These are phyloP conservation scores for Aspergillus viridinutans DNA, from an alignment of 2,329 filamentous ascomycete genomes.

Conservation along the genomic window DNA sequence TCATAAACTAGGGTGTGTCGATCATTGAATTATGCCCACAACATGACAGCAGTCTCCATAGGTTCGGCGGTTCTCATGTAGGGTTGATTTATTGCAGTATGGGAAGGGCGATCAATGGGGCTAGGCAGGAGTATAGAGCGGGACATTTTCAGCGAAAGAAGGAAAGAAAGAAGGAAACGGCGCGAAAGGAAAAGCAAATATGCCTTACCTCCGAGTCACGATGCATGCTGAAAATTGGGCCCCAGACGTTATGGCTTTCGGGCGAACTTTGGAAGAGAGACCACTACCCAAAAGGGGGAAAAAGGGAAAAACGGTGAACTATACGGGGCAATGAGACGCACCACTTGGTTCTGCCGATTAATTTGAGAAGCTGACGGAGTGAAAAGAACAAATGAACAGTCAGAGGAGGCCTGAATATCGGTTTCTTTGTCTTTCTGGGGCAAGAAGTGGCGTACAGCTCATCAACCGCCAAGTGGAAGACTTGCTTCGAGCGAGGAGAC, in stretches of 20 bases:
- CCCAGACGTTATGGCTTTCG: not conserved
- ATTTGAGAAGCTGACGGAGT: not conserved
- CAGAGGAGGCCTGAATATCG: not conserved
- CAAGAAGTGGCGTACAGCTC: not conserved
- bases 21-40: slow-evolving; percentile 32
- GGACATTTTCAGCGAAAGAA: not conserved
- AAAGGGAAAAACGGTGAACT: slow-evolving; percentile 24
- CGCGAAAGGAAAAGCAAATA: slow-evolving; percentile 8
- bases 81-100: slow-evolving; percentile 35
- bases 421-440: not conserved
- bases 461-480: not conserved
- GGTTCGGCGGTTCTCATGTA: slow-evolving; percentile 30
- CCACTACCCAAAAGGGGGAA: not conserved
- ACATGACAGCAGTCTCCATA: slow-evolving; percentile 36
- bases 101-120: slow-evolving; percentile 33
- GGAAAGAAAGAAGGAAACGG: slow-evolving; percentile 10
- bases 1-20: slow-evolving; percentile 34
- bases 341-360: slow-evolving; percentile 9
- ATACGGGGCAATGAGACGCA: slow-evolving; percentile 22
- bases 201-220: slow-evolving; percentile 17
- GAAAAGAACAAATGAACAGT: not conserved
- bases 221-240: slow-evolving; percentile 8
- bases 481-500: not conserved
- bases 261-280: not conserved
- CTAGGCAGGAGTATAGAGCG: slow-evolving; percentile 12